Base-by-base conservation (phyloP, 106 monocot genomes). In the Apostasia ramifera region DNA sequence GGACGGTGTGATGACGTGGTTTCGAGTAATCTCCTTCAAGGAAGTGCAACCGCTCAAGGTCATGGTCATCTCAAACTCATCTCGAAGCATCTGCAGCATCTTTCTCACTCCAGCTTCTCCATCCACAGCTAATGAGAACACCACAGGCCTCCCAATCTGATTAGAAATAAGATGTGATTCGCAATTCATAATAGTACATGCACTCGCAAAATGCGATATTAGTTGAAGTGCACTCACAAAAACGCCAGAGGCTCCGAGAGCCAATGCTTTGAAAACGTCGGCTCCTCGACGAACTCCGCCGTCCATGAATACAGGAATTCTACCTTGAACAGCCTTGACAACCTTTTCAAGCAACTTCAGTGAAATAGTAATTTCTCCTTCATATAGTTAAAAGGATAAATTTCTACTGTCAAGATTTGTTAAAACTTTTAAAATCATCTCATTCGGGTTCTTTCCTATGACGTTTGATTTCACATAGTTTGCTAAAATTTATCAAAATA, bases 231-330 rank as follows among this genome's bases (percentile, higher is more conserved):
- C 49, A 88, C 95, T 91, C 84, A 95, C 95, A 76, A 89, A 89
- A 43, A 95, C 70, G 44, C 91, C 88, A 45, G 91, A 84, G 60
- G 95, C 91, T 45, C 95, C 95, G 8, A 91, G 67, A 49, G 95
- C 95, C 67, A 95, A 72, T 53, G 95, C 95, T 77, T 95, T 91
- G 82, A 95, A 95, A 44, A 91, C 88, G 67, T 95, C 95, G 0
- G 91, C 92, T 40, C 91, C 95, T 59, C 91, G 83, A 15, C 95
- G 95, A 78, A 91, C 78, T 2, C 92, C 92, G 40, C 92, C 88
- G 71, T 92, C 88, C n/a, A 88, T 69, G 52, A 88, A 88, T 42
- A 92, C 92, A n/a, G 88, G 92, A 66, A 92, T n/a, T 44, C 71
- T 66, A 11, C 85, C 92, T 48, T 74, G 76, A 12, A 72, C 79